Evolutionary conservation across 352 stramenopile species (phyloP).

Genomic region (Phytophthora boehmeriae): DNA sequence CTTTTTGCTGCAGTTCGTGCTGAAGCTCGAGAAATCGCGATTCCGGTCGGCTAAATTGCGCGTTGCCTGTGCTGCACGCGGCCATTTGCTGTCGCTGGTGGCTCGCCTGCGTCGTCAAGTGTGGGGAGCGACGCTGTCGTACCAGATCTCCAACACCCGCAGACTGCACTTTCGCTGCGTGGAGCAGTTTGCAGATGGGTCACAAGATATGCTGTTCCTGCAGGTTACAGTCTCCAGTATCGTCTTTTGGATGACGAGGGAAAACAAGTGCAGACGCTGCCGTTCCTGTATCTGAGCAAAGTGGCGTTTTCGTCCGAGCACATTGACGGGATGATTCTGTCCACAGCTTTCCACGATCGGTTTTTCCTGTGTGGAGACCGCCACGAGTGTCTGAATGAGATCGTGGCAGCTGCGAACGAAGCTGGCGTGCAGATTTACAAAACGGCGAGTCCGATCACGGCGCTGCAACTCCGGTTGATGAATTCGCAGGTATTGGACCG

Average conservation of each 20-base stretch:
- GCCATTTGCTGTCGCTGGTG: slow-evolving; percentile 63
- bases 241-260: slow-evolving; percentile 62
- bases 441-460: slow-evolving; percentile 45
- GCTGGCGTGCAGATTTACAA: slow-evolving; percentile 51
- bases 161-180: slow-evolving; percentile 63
- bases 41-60: slow-evolving; percentile 61
- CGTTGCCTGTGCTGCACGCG: slow-evolving; percentile 58
- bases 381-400: slow-evolving; percentile 65
- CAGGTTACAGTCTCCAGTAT: slow-evolving; percentile 56
- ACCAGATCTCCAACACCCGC: slow-evolving; percentile 32
- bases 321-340: slow-evolving; percentile 62
- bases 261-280: slow-evolving; percentile 45
- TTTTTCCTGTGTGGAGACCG: slow-evolving; percentile 70
- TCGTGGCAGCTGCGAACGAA: slow-evolving; percentile 47
- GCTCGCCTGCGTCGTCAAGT: slow-evolving; percentile 51
- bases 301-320: slow-evolving; percentile 49
- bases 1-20: slow-evolving; percentile 44
- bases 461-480: slow-evolving; percentile 59
- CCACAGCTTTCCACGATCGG: slow-evolving; percentile 65
- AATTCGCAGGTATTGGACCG: slow-evolving; percentile 64
- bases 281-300: slow-evolving; percentile 61
- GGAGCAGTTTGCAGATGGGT: slow-evolving; percentile 71
- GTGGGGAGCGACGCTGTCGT: slow-evolving; percentile 41
- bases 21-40: slow-evolving; percentile 67
- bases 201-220: slow-evolving; percentile 55